A percentile compares a stretch with the other conserved stretches of the same genome.
These are phyloP conservation scores for Barnettozyma salicaria DNA, from an alignment of 805 yeast species.

Conservation along the genomic window DNA sequence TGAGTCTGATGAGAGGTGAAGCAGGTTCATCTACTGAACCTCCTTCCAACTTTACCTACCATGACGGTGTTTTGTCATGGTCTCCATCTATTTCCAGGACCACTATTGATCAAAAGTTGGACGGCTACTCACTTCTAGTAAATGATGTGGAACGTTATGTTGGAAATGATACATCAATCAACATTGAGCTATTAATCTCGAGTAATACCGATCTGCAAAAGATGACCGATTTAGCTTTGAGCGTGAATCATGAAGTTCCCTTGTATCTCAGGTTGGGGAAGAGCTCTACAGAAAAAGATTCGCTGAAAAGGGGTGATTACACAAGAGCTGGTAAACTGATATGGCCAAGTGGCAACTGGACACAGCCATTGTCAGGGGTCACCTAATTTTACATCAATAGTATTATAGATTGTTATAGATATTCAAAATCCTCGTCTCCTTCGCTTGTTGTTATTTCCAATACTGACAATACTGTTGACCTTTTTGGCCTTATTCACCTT, in stretches of 20 bases:
- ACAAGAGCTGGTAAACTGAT: conserved; percentile 53
- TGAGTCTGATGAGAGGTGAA: conserved; percentile 64
- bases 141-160: conserved; percentile 76
- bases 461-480: conserved; percentile 16
- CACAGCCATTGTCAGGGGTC: conserved; percentile 46
- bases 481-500: conserved; percentile 10
- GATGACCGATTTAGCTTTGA: conserved; percentile 30
- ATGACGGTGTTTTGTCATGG: conserved; percentile 28
- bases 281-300: conserved; percentile 31
- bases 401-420: background rate
- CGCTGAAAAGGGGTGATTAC: conserved; percentile 45
- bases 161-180: conserved; percentile 44
- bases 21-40: conserved; percentile 50
- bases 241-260: conserved; percentile 24
- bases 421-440: conserved; percentile 23
- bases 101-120: conserved; percentile 27
- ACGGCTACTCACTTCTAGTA: conserved; percentile 58
- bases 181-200: conserved; percentile 32
- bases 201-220: conserved; percentile 26
- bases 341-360: conserved; percentile 57
- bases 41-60: conserved; percentile 35
- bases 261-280: conserved; percentile 55
- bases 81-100: conserved; percentile 9
- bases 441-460: conserved; percentile 21
- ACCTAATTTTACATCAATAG: conserved; percentile 26